Percentiles rank a stretch among this genome's conserved stretches.
These are phyloP conservation scores for Glebionis coronaria DNA, from an alignment of 129 eudicot genomes.

Conservation along the genomic window DNA sequence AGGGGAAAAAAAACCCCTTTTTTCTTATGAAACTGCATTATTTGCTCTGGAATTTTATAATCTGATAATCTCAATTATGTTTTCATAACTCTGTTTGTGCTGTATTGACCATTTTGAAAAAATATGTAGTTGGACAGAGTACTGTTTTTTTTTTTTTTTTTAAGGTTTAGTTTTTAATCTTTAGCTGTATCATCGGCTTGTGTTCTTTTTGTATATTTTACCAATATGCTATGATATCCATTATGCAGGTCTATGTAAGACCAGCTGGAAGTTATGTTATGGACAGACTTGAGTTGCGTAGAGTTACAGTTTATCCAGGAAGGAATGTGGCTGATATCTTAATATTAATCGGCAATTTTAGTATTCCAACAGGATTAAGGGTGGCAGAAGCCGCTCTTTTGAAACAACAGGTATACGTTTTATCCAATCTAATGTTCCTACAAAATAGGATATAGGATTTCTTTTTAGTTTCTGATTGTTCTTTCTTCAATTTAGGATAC, in stretches of 20 bases:
- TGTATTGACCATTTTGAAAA: not conserved
- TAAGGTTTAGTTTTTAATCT: not conserved
- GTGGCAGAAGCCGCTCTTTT: constrained; percentile 91
- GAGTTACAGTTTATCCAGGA: constrained; percentile 64
- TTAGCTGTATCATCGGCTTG: not conserved
- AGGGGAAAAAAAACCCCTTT: too few relatives aligned
- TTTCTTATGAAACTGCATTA: too few relatives aligned
- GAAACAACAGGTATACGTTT: constrained; percentile 56
- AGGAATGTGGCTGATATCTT: constrained; percentile 62
- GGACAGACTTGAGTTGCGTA: constrained; percentile 93
- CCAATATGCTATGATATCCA: constrained; percentile 5
- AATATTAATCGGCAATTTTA: constrained; percentile 67
- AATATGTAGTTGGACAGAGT: not conserved
- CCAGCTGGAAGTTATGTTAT: constrained; percentile 99
- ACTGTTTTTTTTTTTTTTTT: not conserved
- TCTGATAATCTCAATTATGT: too few relatives aligned
- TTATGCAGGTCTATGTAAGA: constrained; percentile 86
- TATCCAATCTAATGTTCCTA: not conserved
- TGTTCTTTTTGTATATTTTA: constrained; percentile 16
- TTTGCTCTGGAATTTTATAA: too few relatives aligned
- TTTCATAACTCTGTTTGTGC: too few relatives aligned
- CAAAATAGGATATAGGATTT: constrained; percentile 8
- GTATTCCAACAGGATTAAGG: constrained; percentile 79
- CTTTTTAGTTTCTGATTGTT: constrained; percentile 36
- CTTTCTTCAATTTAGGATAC: constrained; percentile 47